Base-by-base conservation (phyloP, 1,139 yeast species). In the Blastobotrys apis region DNA sequence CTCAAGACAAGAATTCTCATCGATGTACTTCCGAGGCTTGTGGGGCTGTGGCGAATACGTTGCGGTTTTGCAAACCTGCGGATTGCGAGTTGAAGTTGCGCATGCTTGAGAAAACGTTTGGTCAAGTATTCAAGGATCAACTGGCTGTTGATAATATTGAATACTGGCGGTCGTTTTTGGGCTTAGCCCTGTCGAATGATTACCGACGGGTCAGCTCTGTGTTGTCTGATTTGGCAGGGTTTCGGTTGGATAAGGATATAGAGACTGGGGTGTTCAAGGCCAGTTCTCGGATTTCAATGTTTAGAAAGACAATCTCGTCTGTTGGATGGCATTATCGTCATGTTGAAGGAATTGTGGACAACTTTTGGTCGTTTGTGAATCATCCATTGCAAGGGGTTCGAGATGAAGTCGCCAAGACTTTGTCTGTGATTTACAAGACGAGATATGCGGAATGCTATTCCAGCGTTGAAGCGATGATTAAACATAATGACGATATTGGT, bases 341-440 rank as follows among this genome's bases (percentile, higher is more conserved):
- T 20, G 65, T 74, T 20, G 78, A 75, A 15, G 64, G 61, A 4
- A 55, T 79, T 3, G 58, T 82, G 35, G 66, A 72, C 0, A 64
- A 74, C 50, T 68, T 84, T 50, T 68, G 79, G 58, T 51, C 47
- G 8, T 59, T 69, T 15, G 59, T 78, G 47, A 75, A 75, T 3
- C 87, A 84, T 58, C 81, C 83, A n/a, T 84, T 85, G 56, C 84
- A 81, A 48, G 78, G 79, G 12, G 88, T 88, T 3, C 73, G 97
- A 30, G 78, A 76, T 22, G 83, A 82, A 45, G 71, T 85, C 47
- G 94, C 94, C 0, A 71, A 78, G 3, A 68, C 84, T 22, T 63
- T 88, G 47, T 76, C 81, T 3, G 75, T 75, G 3, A 58, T 83
- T 17, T 72, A 83, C 6, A 72, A 74, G 49, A 69, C 75, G 15